phyloP scores from a whole-genome alignment of 2,329 filamentous ascomycete genomes.

The Davidsoniella eucalypti region DNA sequence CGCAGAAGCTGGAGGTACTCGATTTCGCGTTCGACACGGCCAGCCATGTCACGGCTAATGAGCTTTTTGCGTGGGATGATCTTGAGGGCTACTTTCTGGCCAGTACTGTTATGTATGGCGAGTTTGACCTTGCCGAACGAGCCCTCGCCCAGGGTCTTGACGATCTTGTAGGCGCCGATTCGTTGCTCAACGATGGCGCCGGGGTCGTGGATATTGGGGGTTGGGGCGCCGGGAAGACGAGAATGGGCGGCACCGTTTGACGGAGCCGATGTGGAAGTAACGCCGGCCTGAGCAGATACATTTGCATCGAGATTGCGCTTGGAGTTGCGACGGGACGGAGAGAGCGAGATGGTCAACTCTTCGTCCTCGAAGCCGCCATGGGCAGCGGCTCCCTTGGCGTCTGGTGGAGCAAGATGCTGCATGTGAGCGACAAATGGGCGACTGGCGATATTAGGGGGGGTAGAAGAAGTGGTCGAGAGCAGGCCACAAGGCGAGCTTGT shows the following conservation, averaged over 20 bases:
- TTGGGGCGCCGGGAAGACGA: constrained; percentile 18
- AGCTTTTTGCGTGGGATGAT: constrained; percentile 94
- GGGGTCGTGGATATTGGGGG: constrained; percentile 30
- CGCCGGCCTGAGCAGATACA: constrained; percentile 11
- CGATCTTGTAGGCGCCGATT: constrained; percentile 79
- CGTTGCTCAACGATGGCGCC: constrained; percentile 46
- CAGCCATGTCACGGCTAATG: constrained; percentile 94
- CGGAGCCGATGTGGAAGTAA: constrained; percentile 12
- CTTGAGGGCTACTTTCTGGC: constrained; percentile 92
- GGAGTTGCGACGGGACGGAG: constrained; percentile 32
- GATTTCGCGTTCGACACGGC: constrained; percentile 92
- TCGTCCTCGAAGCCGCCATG: constrained; percentile 51
- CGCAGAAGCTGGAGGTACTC: constrained; percentile 90
- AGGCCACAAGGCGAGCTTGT: too few relatives aligned
- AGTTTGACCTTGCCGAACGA: constrained; percentile 99
- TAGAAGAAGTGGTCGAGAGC: too few relatives aligned
- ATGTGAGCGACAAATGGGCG: neutral
- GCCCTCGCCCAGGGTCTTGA: constrained; percentile 84
- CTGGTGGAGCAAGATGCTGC: constrained; percentile 10
- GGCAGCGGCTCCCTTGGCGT: constrained; percentile 4
- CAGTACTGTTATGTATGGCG: constrained; percentile 78
- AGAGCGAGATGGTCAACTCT: constrained; percentile 65
- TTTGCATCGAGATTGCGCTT: constrained; percentile 9
- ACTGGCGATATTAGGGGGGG: neutral
- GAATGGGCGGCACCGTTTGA: constrained; percentile 15